Base-by-base conservation (phyloP, 2,329 filamentous ascomycete genomes). In the Colletotrichum sp. region DNA sequence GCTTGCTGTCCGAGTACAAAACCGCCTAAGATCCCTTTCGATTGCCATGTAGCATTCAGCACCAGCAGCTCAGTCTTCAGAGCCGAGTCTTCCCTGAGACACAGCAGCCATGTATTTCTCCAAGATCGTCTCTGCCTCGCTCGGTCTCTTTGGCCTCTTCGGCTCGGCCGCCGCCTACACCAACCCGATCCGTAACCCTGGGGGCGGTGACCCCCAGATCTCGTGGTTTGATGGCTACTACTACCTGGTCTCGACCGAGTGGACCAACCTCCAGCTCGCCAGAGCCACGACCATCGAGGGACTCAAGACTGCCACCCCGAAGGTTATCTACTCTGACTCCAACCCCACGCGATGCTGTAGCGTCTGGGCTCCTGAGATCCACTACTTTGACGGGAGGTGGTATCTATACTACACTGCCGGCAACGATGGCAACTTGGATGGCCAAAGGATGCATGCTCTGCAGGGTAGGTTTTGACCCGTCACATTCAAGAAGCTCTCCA, bases 351-450 rank as follows among this genome's bases (percentile, higher is more conserved):
- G 88, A 18, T 89, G 88, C 81, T 89, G 88, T 80, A 91, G 90
- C 70, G 86, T 92, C 48, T 92, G 90, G 90, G 90, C 90, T 0
- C 90, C 90, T 0, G 90, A 91, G 78, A 82, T 91, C 0, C 90
- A 91, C 78, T 87, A 87, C 72, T 79, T 91, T 9, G 84, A 87
- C n/a, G 83, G 82, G 16, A 79, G 71, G 21, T 87, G 90, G 90
- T 91, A 90, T 72, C 86, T 92, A 52, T 92, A 92, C 82, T 92
- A 91, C 79, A 89, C 89, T 0, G 88, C 89, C 2, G 89, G 89
- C 1, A 84, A 83, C 28, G 80, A 81, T 3, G 83, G 81, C 4
- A 84, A 90, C 75, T 82, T 91, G 2, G 87, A 87, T 36, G 84
- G 85, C 3, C 90, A 92, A 80, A 85, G 87, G 13, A 81, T 86